Conservation (phyloP, 1,284 basidiomycete species). For the Sanghuangporus baumii region DNA sequence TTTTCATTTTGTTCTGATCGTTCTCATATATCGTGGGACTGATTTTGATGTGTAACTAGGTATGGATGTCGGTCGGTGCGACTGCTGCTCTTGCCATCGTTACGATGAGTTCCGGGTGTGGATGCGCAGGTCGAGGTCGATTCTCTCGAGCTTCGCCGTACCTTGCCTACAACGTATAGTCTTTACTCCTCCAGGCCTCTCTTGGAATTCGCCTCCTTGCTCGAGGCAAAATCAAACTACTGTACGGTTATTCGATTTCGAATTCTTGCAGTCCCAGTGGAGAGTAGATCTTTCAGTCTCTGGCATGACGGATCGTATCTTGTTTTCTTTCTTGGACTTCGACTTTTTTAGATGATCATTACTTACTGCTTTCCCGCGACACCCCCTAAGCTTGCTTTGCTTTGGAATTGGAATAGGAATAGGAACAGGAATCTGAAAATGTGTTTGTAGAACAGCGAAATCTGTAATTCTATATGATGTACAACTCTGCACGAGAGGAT, state of each 20-base stretch:
- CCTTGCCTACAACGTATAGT: slow-evolving; percentile 15
- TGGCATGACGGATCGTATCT: background rate
- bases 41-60: slow-evolving; percentile 16
- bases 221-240: no score
- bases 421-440: background rate
- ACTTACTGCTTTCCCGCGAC: background rate
- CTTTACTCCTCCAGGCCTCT: background rate
- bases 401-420: background rate
- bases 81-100: slow-evolving; percentile 22
- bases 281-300: no score
- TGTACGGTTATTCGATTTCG: background rate
- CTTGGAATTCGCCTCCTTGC: background rate
- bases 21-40: no score
- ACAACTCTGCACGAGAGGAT: background rate
- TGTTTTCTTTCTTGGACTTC: background rate
- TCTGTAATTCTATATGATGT: background rate
- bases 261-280: no score
- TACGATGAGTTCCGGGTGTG: slow-evolving; percentile 27
- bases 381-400: background rate
- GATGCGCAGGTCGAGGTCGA: slow-evolving; percentile 26
- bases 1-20: no score
- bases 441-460: background rate
- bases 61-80: slow-evolving; percentile 29
- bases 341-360: background rate
- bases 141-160: slow-evolving; percentile 14